A percentile compares a stretch with the other conserved stretches of the same genome.
phyloP scores from a whole-genome alignment of 2,329 filamentous ascomycete species.

The Alternaria sp. region DNA sequence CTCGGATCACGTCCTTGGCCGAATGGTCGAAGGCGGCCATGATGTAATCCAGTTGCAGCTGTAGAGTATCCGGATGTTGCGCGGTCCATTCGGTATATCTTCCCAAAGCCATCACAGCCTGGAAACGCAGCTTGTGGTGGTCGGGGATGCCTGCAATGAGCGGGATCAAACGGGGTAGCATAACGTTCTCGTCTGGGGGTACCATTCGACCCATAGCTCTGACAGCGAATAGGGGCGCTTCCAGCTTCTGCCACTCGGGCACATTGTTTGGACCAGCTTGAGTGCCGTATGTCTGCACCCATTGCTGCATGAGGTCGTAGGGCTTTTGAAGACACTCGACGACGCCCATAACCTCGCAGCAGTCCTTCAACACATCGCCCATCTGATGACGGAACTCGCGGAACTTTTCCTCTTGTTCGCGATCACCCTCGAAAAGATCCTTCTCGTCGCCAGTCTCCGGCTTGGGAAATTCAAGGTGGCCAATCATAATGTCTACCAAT shows the following conservation, averaged over 20 bases:
- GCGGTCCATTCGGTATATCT: constrained; percentile 98
- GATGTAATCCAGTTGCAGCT: constrained; percentile 94
- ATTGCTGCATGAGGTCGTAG: constrained; percentile 82
- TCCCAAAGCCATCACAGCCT: constrained; percentile 95
- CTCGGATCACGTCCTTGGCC: constrained; percentile 89
- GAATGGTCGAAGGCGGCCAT: constrained; percentile 89
- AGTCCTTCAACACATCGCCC: constrained; percentile 97
- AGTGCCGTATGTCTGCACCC: constrained; percentile 83
- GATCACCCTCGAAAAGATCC: constrained; percentile 93
- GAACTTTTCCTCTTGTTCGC: constrained; percentile 96
- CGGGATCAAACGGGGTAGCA: constrained; percentile 90
- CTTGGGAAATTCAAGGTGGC: constrained; percentile 85
- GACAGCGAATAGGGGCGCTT: constrained; percentile 94
- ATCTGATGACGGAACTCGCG: constrained; percentile 95
- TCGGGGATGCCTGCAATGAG: constrained; percentile 92
- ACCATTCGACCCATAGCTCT: constrained; percentile 97
- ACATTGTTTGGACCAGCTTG: constrained; percentile 78
- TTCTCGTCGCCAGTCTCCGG: constrained; percentile 76
- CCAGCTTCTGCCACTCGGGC: constrained; percentile 94
- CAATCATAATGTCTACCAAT: constrained; percentile 91
- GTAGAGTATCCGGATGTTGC: constrained; percentile 88
- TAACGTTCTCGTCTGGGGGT: constrained; percentile 82
- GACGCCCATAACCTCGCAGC: constrained; percentile 94
- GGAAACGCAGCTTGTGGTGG: constrained; percentile 98
- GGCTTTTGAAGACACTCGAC: constrained; percentile 91